phyloP scores from a whole-genome alignment of 805 yeast genomes.

The Wickerhamomyces strasburgensis region DNA sequence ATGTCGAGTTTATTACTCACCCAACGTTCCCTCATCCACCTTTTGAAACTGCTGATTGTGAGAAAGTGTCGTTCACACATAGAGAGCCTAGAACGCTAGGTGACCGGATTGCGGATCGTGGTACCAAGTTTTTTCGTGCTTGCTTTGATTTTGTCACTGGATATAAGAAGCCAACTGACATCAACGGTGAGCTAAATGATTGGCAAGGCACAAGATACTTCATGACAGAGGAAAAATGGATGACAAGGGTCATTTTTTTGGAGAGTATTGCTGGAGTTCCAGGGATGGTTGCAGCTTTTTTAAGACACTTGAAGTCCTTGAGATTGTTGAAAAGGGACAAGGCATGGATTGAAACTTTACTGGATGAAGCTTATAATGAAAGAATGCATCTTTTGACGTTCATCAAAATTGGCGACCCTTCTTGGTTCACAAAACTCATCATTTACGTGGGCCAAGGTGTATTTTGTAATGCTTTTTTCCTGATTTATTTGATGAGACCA shows the following conservation, averaged over 20 bases:
- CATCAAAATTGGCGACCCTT: constrained; percentile 59
- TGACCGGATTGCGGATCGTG: constrained; percentile 48
- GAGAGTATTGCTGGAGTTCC: constrained; percentile 80
- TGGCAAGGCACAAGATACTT: constrained; percentile 35
- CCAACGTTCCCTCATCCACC: constrained; percentile 40
- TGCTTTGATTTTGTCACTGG: constrained; percentile 63
- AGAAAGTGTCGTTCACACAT: constrained; percentile 44
- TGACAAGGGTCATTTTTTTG: constrained; percentile 55
- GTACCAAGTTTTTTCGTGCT: constrained; percentile 40
- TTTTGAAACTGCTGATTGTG: constrained; percentile 33
- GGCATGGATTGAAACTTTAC: constrained; percentile 70
- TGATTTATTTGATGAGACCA: constrained; percentile 54
- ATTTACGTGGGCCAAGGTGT: constrained; percentile 66
- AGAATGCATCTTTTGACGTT: constrained; percentile 73
- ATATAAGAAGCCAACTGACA: constrained; percentile 50
- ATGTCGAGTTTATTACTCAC: not conserved
- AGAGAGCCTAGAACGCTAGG: constrained; percentile 41
- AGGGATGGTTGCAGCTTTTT: constrained; percentile 69
- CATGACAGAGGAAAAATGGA: constrained; percentile 63
- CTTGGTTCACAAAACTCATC: constrained; percentile 48
- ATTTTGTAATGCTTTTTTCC: constrained; percentile 60
- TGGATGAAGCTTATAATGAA: constrained; percentile 75
- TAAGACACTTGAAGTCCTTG: constrained; percentile 62
- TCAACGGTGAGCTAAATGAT: constrained; percentile 27
- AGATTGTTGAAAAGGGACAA: constrained; percentile 59